A percentile compares a stretch with the other conserved stretches of the same genome.
Evolutionary conservation across 306 rosid species (phyloP).

Genomic region (Rosa chinensis): DNA sequence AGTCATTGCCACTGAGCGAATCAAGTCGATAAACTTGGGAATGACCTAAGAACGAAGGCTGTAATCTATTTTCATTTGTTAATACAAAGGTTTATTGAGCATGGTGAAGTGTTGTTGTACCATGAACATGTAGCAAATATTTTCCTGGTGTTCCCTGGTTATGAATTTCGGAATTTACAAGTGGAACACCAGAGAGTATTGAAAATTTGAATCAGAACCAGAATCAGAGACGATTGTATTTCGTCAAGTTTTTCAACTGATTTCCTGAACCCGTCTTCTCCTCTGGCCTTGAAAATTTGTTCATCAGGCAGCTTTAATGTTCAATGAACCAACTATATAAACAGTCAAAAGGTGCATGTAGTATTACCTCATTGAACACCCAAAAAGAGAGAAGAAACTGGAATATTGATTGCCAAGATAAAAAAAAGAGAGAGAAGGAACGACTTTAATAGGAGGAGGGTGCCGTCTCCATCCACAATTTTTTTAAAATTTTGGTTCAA

Average conservation of each 20-base stretch:
- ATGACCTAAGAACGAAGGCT: background rate
- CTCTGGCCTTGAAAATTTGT: background rate
- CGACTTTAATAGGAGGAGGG: background rate
- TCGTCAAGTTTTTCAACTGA: background rate
- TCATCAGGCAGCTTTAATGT: background rate
- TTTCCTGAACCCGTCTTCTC: background rate
- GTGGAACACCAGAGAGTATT: background rate
- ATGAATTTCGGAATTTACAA: background rate
- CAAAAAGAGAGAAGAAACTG: too few species aligned
- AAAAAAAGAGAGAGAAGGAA: too few species aligned
- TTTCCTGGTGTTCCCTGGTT: background rate
- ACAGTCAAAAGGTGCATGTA: background rate
- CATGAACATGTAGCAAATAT: conserved; percentile 10
- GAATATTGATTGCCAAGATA: too few species aligned
- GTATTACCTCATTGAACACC: background rate
- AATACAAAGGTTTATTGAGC: conserved; percentile 16
- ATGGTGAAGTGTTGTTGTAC: background rate
- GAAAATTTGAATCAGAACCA: background rate
- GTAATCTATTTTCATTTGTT: conserved; percentile 2
- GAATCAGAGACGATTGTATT: background rate
- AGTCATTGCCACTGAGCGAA: conserved; percentile 58
- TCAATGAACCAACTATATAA: background rate
- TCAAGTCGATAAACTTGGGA: conserved; percentile 2
- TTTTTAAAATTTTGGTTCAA: background rate
- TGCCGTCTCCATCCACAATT: background rate